Conservation (phyloP, 164 flowering plant genomes). For the Platanus orientalis region DNA sequence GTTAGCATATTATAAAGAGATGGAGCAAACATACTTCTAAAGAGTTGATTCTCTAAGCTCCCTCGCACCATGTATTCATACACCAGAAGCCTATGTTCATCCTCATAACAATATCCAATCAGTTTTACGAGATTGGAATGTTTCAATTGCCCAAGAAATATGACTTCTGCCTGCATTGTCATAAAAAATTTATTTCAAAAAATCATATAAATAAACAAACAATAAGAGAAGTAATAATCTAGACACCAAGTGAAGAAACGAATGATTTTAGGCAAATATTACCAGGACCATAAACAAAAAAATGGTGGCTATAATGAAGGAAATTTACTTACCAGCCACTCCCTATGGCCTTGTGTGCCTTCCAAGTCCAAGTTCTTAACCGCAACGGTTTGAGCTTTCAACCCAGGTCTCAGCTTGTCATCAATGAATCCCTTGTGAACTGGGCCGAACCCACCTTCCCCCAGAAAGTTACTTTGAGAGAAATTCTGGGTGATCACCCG, state of each 20-base stretch:
- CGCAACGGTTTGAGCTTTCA: conserved; percentile 67
- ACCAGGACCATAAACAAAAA: no score
- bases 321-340: conserved; percentile 75
- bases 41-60: conserved; percentile 66
- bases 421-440: conserved; percentile 77
- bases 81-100: conserved; percentile 74
- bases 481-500: conserved; percentile 45
- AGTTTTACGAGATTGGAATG: conserved; percentile 78
- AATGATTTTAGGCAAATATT: no score
- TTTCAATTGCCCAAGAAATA: conserved; percentile 78
- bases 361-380: conserved; percentile 72
- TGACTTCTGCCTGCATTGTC: conserved; percentile 62
- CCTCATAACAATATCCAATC: conserved; percentile 89
- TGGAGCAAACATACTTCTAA: conserved; percentile 39
- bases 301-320: neutral
- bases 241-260: no score
- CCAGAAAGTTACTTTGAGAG: conserved; percentile 47
- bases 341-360: conserved; percentile 81
- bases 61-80: conserved; percentile 82
- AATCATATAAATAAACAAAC: neutral
- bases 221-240: neutral
- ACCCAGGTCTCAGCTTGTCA: conserved; percentile 52
- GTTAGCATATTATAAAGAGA: neutral
- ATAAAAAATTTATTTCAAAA: neutral
- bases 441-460: conserved; percentile 83